These are phyloP conservation scores for Violaceomyces palustris DNA, from an alignment of 1,284 basidiomycete genomes.

Conservation along the genomic window DNA sequence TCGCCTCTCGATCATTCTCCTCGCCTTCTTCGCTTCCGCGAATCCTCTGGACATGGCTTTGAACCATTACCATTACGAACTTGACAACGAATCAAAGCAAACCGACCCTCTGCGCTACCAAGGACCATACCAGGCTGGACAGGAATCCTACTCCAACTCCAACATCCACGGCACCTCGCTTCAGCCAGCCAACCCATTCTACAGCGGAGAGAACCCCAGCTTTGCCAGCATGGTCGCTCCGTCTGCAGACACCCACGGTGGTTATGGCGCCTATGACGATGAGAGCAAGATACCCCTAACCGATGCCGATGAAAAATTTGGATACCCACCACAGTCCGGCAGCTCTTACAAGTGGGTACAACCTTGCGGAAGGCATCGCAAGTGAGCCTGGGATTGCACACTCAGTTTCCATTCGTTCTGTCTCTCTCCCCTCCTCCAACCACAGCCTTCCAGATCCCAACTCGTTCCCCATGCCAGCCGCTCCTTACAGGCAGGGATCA, in stretches of 20 bases:
- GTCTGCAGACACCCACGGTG: conserved; percentile 16
- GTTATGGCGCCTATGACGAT: conserved; percentile 22
- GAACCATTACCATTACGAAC: too few species aligned
- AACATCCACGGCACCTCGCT: conserved; percentile 2
- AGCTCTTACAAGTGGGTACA: conserved; percentile 9
- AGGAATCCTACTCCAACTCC: neutral
- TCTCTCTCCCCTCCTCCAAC: neutral
- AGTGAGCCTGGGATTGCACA: too few species aligned
- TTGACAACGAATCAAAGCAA: neutral
- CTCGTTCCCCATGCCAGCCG: conserved; percentile 11
- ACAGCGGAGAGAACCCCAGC: conserved; percentile 22
- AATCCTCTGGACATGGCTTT: too few species aligned
- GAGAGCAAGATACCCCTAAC: conserved; percentile 33
- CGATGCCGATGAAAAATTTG: conserved; percentile 30
- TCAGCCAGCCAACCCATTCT: conserved; percentile 24
- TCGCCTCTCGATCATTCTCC: too few species aligned
- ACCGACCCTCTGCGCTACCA: neutral
- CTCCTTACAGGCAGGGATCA: conserved; percentile 11
- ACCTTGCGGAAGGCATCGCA: neutral
- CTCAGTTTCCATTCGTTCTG: neutral
- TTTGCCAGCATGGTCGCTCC: conserved; percentile 12
- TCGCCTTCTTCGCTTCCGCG: too few species aligned
- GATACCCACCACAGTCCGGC: conserved; percentile 3
- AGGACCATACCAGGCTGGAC: neutral
- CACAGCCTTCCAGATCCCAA: conserved; percentile 4